Conservation (phyloP, 106 monocot species). For the Acorus calamus region DNA sequence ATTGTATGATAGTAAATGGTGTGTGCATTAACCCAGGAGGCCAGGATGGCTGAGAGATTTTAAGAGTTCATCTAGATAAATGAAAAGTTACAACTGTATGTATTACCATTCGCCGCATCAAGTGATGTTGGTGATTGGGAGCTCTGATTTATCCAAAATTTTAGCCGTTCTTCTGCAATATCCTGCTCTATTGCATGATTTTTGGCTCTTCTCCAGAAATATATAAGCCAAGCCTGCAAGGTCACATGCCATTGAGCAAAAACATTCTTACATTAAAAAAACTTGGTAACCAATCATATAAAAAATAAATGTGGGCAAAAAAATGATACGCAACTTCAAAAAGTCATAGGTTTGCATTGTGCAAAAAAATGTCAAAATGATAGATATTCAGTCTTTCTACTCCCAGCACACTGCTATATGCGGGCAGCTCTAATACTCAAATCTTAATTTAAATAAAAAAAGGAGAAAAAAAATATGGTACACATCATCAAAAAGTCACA, state of each 20-base stretch:
- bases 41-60: background rate
- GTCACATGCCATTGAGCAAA: background rate
- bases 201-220: constrained; percentile 80
- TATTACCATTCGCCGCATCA: constrained; percentile 58
- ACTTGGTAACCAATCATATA: too few relatives aligned
- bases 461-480: too few relatives aligned
- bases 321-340: background rate
- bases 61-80: background rate
- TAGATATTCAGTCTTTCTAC: too few relatives aligned
- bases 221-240: constrained; percentile 71
- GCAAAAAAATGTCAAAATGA: too few relatives aligned
- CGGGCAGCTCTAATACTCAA: too few relatives aligned
- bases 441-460: too few relatives aligned
- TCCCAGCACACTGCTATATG: too few relatives aligned
- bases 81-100: background rate
- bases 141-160: constrained; percentile 59
- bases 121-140: constrained; percentile 44
- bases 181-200: constrained; percentile 77
- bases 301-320: background rate
- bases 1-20: too few relatives aligned
- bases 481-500: too few relatives aligned
- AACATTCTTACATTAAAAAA: background rate
- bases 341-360: too few relatives aligned
- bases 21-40: too few relatives aligned
- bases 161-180: constrained; percentile 69